A percentile compares a stretch with the other conserved stretches of the same genome.
phyloP scores from a whole-genome alignment of 495 filamentous ascomycete genomes.

The Ascobolus immersus region DNA sequence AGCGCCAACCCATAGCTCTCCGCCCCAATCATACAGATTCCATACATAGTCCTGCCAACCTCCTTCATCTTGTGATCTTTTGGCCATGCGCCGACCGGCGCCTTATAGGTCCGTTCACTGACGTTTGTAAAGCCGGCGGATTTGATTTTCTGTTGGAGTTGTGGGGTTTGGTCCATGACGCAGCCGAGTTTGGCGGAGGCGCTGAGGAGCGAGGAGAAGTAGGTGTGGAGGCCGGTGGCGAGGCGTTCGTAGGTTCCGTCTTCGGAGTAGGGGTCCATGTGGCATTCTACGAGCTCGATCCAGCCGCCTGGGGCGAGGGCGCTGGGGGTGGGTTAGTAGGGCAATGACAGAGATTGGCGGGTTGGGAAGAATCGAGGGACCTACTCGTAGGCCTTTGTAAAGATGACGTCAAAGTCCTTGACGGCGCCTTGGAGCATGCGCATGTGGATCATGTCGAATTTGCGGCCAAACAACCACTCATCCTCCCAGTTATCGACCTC shows the following conservation, averaged over 20 bases:
- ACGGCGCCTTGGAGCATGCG: constrained; percentile 11
- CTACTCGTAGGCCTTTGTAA: constrained; percentile 1
- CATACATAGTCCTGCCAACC: constrained; percentile 14
- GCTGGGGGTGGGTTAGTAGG: no score
- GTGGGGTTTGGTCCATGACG: no score
- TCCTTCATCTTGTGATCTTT: constrained; percentile 26
- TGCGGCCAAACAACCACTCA: constrained; percentile 29
- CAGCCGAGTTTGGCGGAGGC: no score
- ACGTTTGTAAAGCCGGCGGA: constrained; percentile 27
- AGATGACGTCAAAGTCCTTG: constrained; percentile 5
- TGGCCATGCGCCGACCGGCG: constrained; percentile 24
- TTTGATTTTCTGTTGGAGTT: no score
- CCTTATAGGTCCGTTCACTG: constrained; percentile 12
- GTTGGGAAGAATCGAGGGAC: no score
- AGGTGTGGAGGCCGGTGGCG: no score
- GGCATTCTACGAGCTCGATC: constrained; percentile 3
- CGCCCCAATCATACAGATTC: constrained; percentile 14
- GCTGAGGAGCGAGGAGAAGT: no score
- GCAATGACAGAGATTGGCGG: no score
- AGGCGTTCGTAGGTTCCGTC: no score
- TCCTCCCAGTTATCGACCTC: constrained; percentile 28
- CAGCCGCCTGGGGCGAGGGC: constrained; percentile 1
- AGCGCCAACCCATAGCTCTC: constrained; percentile 1
- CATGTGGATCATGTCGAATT: constrained; percentile 19
- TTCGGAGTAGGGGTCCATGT: neutral